A percentile compares a stretch with the other conserved stretches of the same genome.
These are phyloP conservation scores for Serendipita vermifera DNA, from an alignment of 768 basidiomycete genomes.

Conservation along the genomic window DNA sequence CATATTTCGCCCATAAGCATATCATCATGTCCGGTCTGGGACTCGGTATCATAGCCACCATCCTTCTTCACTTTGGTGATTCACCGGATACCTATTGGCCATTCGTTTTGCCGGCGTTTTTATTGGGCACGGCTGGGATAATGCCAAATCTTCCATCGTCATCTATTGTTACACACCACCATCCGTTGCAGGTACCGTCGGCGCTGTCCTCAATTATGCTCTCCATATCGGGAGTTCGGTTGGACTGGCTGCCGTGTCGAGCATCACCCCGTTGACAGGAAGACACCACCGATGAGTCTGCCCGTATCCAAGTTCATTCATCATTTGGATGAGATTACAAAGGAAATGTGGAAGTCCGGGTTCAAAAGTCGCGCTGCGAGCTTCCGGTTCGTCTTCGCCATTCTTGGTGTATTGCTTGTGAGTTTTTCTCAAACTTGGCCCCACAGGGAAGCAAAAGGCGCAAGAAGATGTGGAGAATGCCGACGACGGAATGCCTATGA, in stretches of 20 bases:
- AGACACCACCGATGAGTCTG: too few relatives aligned
- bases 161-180: conserved; percentile 33
- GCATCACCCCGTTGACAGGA: conserved; percentile 32
- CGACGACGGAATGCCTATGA: too few relatives aligned
- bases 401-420: too few relatives aligned
- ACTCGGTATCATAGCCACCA: conserved; percentile 28
- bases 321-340: too few relatives aligned
- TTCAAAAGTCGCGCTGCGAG: too few relatives aligned
- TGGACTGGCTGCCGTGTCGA: conserved; percentile 35
- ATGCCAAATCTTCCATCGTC: too few relatives aligned
- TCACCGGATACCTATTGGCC: conserved; percentile 31
- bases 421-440: too few relatives aligned
- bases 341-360: too few relatives aligned
- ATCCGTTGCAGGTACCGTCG: conserved; percentile 40
- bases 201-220: conserved; percentile 42
- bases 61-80: conserved; percentile 32
- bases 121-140: conserved; percentile 34
- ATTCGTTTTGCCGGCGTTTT: conserved; percentile 37
- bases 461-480: too few relatives aligned
- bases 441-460: too few relatives aligned
- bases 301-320: too few relatives aligned
- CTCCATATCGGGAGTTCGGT: conserved; percentile 41
- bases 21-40: conserved; percentile 32
- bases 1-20: conserved; percentile 31
- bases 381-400: too few relatives aligned